Base-by-base conservation (phyloP, 805 yeast species). In the Saccharomycopsis fodiens region DNA sequence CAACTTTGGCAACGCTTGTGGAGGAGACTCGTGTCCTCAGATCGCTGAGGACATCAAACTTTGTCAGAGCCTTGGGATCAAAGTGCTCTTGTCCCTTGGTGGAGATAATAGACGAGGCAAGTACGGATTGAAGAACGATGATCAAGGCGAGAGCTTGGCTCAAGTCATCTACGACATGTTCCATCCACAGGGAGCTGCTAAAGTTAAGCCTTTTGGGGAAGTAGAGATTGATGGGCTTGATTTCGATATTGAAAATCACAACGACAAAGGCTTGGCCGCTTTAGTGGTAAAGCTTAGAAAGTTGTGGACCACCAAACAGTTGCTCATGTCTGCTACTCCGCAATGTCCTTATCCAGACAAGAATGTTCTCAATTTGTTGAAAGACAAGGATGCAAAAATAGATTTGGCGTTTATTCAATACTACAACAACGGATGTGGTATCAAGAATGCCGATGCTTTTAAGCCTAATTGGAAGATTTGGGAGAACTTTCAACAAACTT, bases 51-150 rank as follows among this genome's bases (percentile, higher is more conserved):
- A 85, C 59, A 87, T 88, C 53, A 58, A 46, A 57, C 68, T 47
- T 3, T 89, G 97, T 66, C 96, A 89, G 65, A 57, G 65, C 2
- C 58, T 69, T n/a, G 96, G 96, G 40, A 82, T 84, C 55, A 82
- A 79, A 55, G 80, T 89, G 2, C 59, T 89, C 27, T 60, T 89
- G 5, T 85, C 95, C 1, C 60, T 89, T 54, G 79, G 67, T 69
- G 95, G 95, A 57, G 82, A 85, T 23, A 51, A 87, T 7, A 73
- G 87, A 39, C 15, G 38, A 8, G 53, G 51, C 2, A 66, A 84
- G 25, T 96, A 91, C 58, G 96, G 97, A 1, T 87, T 88, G 59
- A 81, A 85, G 55, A 73, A 78, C 50, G 95, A 87, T 59, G 68
- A 78, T 52, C 89, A 85, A 59, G 96, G 86, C 36, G 76, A 73